phyloP scores from a whole-genome alignment of 1,284 basidiomycete genomes.

The Ceratobasidium sp. region DNA sequence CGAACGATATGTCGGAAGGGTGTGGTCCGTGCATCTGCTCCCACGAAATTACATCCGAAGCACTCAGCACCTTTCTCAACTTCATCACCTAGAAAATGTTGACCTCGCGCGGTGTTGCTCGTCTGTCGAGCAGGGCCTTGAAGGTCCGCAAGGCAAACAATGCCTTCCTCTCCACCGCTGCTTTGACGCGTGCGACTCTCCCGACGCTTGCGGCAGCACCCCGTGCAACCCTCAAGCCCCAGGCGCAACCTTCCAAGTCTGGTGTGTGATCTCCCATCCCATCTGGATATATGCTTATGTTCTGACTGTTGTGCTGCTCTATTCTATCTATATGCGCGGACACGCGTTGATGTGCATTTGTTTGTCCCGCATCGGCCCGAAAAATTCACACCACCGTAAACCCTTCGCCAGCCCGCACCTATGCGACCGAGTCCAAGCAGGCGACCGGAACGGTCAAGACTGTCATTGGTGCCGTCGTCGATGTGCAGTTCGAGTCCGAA shows the following conservation, averaged over 20 bases:
- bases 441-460: constrained; percentile 84
- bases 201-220: constrained; percentile 51
- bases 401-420: constrained; percentile 70
- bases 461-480: constrained; percentile 98
- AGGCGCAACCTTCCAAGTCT: constrained; percentile 55
- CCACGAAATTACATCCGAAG: constrained; percentile 26
- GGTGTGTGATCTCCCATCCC: constrained; percentile 45
- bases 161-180: constrained; percentile 77
- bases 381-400: constrained; percentile 34
- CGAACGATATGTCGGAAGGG: background rate
- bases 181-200: constrained; percentile 56
- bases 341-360: constrained; percentile 41
- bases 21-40: constrained; percentile 28
- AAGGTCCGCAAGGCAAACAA: constrained; percentile 73
- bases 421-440: constrained; percentile 86
- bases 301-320: constrained; percentile 39
- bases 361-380: constrained; percentile 40
- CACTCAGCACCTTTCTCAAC: constrained; percentile 12
- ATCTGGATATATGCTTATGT: constrained; percentile 36
- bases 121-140: constrained; percentile 80
- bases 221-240: constrained; percentile 49
- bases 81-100: constrained; percentile 58
- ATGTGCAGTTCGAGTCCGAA: constrained; percentile 92
- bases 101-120: constrained; percentile 80
- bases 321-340: constrained; percentile 40